phyloP scores from a whole-genome alignment of 495 filamentous ascomycete genomes.

The Choiromyces venosus region DNA sequence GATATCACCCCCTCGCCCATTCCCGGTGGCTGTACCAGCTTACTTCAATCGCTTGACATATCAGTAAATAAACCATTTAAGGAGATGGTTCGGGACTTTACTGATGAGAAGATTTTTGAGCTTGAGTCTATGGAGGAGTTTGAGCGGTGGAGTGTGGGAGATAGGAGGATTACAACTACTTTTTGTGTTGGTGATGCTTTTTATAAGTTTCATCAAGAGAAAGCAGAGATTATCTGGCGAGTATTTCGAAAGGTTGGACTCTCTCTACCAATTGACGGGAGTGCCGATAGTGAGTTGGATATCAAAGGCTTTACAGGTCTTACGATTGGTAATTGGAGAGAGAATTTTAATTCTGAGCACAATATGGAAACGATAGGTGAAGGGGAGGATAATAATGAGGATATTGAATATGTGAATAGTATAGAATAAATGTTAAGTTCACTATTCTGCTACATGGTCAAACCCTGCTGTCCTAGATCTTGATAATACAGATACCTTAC shows the following conservation, averaged over 20 bases:
- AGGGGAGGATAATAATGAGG: neutral
- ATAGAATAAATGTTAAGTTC: too few species aligned
- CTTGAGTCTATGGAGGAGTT: neutral
- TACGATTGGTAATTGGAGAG: neutral
- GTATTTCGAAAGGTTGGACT: slow-evolving; percentile 1
- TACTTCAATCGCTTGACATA: neutral
- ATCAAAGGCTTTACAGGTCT: neutral
- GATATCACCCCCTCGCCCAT: neutral
- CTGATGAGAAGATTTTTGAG: slow-evolving; percentile 3
- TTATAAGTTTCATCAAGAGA: slow-evolving; percentile 7
- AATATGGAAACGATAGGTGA: neutral
- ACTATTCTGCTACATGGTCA: too few species aligned
- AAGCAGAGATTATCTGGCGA: neutral
- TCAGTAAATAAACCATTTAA: neutral
- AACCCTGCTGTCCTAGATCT: too few species aligned
- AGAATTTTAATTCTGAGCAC: neutral
- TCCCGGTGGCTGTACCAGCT: neutral
- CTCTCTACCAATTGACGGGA: neutral
- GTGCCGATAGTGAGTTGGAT: neutral
- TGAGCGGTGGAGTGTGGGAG: neutral
- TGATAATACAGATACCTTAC: too few species aligned
- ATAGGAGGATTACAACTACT: neutral
- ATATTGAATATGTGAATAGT: too few species aligned
- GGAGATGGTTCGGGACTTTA: slow-evolving; percentile 7
- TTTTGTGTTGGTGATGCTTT: slow-evolving; percentile 13